A percentile compares a stretch with the other conserved stretches of the same genome.
Conservation (phyloP, 2,329 filamentous ascomycete genomes). For the Colletotrichum karsti region DNA sequence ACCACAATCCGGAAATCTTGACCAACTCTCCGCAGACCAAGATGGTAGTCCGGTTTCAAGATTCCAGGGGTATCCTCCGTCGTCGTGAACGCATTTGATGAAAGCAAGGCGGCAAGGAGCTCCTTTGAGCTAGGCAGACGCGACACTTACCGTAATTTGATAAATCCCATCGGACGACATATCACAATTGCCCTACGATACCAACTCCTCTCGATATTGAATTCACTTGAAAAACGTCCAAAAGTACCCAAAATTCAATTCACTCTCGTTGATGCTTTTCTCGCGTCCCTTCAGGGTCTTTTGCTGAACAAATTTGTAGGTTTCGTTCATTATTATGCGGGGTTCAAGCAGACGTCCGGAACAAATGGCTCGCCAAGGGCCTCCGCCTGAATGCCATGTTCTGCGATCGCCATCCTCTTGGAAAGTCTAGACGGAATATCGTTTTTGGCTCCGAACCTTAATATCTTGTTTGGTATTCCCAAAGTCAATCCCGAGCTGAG, state of each 20-base stretch:
- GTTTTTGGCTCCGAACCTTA: neutral
- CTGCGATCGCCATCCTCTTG: neutral
- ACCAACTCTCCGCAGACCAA: neutral
- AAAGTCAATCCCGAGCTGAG: neutral
- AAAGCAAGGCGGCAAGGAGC: neutral
- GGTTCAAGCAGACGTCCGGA: neutral
- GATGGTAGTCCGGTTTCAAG: constrained; percentile 2
- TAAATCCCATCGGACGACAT: no score
- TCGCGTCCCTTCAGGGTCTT: no score
- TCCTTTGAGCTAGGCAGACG: neutral
- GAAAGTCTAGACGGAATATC: neutral
- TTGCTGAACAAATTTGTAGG: no score
- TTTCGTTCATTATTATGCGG: no score
- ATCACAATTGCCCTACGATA: no score
- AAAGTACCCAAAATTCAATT: no score
- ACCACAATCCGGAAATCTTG: neutral
- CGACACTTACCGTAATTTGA: no score
- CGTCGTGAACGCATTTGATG: neutral
- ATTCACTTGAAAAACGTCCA: no score
- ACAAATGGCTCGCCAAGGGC: neutral
- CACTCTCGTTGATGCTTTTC: no score
- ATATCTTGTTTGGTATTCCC: neutral
- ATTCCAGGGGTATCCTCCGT: neutral
- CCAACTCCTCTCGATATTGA: no score
- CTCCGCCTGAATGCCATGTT: neutral